phyloP scores from a whole-genome alignment of 345 rosid species.

The Noccaea bulbosa region DNA sequence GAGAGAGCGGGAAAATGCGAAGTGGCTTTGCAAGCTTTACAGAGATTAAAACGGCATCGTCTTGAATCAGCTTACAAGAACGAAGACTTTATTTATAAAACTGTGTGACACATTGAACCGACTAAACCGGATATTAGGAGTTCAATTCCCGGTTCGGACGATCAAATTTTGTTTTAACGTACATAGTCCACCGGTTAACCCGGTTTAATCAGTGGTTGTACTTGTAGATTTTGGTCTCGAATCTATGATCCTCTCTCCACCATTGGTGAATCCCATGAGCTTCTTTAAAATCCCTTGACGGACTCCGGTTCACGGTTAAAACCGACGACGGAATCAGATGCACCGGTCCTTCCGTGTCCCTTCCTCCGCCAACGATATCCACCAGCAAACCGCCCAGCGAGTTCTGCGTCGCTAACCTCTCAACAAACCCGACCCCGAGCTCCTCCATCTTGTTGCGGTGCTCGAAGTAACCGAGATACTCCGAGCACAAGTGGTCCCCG shows the following conservation, averaged over 20 bases:
- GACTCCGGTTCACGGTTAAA: conserved; percentile 53
- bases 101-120: conserved; percentile 6
- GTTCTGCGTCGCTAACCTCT: conserved; percentile 67
- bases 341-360: conserved; percentile 58
- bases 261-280: conserved; percentile 97
- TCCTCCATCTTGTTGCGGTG: conserved; percentile 91
- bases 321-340: conserved; percentile 83
- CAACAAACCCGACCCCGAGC: conserved; percentile 72
- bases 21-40: conserved; percentile 7
- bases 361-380: conserved; percentile 54
- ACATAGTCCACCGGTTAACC: conserved; percentile 11
- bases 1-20: conserved; percentile 44
- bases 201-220: conserved; percentile 46
- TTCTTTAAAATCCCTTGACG: conserved; percentile 55
- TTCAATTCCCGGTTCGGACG: background rate
- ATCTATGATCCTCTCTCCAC: conserved; percentile 69
- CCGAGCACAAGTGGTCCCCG: conserved; percentile 74
- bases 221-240: conserved; percentile 58
- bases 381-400: conserved; percentile 70
- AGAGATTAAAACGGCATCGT: conserved; percentile 32
- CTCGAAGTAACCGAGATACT: conserved; percentile 82
- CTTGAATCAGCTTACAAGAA: background rate
- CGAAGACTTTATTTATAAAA: background rate
- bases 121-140: conserved; percentile 2
- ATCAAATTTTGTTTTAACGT: conserved; percentile 10